Percentiles rank a stretch among this genome's conserved stretches.
Evolutionary conservation across 495 filamentous ascomycete species (phyloP).

Genomic region (Aspergillus indologenus): DNA sequence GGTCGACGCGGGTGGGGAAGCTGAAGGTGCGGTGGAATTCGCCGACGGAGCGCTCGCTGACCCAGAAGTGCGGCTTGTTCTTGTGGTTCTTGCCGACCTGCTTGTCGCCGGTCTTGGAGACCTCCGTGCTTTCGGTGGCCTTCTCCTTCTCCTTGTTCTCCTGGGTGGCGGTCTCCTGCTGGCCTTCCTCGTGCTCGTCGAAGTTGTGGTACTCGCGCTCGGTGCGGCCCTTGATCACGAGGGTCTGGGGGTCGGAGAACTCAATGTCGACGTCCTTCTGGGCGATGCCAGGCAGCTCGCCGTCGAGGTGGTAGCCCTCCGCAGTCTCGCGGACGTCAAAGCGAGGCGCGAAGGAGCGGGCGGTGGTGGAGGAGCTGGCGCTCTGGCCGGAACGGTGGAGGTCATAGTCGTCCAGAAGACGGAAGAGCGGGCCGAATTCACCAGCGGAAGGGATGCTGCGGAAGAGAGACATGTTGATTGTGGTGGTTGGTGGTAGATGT

Average conservation of each 20-base stretch:
- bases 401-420: constrained; percentile 33
- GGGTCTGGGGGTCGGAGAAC: constrained; percentile 70
- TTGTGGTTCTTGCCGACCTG: constrained; percentile 17
- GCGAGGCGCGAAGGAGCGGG: constrained; percentile 57
- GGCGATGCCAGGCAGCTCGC: constrained; percentile 76
- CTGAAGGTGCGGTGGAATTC: constrained; percentile 79
- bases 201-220: constrained; percentile 15
- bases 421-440: constrained; percentile 29
- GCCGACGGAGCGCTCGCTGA: constrained; percentile 77
- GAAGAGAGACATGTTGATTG: constrained; percentile 11
- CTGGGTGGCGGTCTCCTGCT: not conserved
- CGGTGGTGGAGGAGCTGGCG: constrained; percentile 6
- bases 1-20: constrained; percentile 75
- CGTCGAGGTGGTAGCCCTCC: constrained; percentile 70
- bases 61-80: constrained; percentile 66
- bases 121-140: constrained; percentile 16
- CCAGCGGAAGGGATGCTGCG: constrained; percentile 2
- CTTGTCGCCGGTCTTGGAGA: constrained; percentile 15
- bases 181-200: constrained; percentile 38
- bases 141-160: not conserved
- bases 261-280: constrained; percentile 73
- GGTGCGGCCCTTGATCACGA: constrained; percentile 63
- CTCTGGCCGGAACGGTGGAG: constrained; percentile 17
- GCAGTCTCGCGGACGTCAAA: constrained; percentile 74
- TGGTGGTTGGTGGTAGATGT: not conserved